Conservation (phyloP, 129 eudicot genomes). For the Gnaphalium uliginosum region DNA sequence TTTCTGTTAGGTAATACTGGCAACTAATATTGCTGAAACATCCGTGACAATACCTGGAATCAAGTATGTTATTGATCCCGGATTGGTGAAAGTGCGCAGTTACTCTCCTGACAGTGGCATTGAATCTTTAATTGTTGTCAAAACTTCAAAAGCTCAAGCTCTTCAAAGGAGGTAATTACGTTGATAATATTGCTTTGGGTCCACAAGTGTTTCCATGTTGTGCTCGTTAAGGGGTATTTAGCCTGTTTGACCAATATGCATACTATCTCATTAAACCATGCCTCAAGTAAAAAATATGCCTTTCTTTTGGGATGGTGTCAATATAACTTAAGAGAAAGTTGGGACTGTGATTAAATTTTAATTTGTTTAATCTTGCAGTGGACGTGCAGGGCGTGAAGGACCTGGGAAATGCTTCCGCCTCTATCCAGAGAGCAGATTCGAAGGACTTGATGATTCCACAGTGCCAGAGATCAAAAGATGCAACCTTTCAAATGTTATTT, state of each 20-base stretch:
- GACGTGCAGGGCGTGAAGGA: conserved; percentile 99
- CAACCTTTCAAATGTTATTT: conserved; percentile 79
- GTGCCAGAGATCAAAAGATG: conserved; percentile 89
- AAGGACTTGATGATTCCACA: conserved; percentile 73
- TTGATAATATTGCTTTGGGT: background rate
- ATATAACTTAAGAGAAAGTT: background rate
- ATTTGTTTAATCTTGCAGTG: conserved; percentile 51
- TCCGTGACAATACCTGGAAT: conserved; percentile 99
- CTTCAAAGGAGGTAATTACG: conserved; percentile 80
- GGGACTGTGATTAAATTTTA: conserved; percentile 16
- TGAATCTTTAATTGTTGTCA: conserved; percentile 74
- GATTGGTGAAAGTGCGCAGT: conserved; percentile 90
- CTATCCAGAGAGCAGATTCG: conserved; percentile 81
- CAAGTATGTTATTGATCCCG: conserved; percentile 93
- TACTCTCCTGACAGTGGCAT: conserved; percentile 79
- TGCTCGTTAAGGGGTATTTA: background rate
- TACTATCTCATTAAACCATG: background rate
- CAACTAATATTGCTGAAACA: conserved; percentile 97
- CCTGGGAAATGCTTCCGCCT: conserved; percentile 96
- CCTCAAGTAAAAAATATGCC: background rate
- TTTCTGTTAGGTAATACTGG: conserved; percentile 67
- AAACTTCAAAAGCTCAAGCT: conserved; percentile 97
- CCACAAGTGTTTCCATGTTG: background rate
- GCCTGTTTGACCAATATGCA: background rate
- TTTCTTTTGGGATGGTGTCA: background rate